Evolutionary conservation across 805 yeast species (phyloP).

Genomic region (Candida germanica): DNA sequence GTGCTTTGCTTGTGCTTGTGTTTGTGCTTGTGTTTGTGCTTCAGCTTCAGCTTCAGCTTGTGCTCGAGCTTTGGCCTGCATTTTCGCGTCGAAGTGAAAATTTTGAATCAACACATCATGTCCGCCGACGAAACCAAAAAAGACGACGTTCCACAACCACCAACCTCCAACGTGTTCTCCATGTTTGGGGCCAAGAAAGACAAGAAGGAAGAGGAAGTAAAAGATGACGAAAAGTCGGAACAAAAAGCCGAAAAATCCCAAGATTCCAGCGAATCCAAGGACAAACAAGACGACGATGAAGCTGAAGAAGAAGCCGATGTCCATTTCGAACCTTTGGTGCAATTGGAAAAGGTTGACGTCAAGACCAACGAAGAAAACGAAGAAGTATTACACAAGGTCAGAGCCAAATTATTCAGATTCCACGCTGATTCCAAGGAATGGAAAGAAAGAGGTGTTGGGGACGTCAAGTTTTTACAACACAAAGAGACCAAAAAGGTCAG

Average conservation of each 20-base stretch:
- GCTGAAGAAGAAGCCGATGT: conserved; percentile 70
- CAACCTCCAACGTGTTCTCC: conserved; percentile 81
- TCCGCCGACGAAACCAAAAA: conserved; percentile 18
- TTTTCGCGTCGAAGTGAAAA: background rate
- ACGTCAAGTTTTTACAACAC: conserved; percentile 91
- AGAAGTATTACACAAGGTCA: conserved; percentile 53
- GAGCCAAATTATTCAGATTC: conserved; percentile 94
- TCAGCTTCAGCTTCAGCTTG: background rate
- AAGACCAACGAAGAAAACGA: conserved; percentile 60
- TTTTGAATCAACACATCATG: conserved; percentile 10
- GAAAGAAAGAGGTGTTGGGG: conserved; percentile 99
- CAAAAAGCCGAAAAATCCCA: conserved; percentile 31
- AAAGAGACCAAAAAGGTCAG: conserved; percentile 79
- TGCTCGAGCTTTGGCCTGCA: background rate
- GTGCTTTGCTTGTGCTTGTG: too few species aligned
- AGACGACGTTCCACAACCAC: conserved; percentile 44
- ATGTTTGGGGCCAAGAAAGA: conserved; percentile 93
- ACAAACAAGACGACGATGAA: conserved; percentile 56
- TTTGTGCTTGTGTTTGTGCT: too few species aligned
- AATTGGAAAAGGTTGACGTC: conserved; percentile 92
- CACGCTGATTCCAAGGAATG: conserved; percentile 84
- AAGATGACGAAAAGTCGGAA: conserved; percentile 28
- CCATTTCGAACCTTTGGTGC: conserved; percentile 94
- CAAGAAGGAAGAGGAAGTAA: conserved; percentile 45
- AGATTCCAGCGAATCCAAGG: conserved; percentile 45